Evolutionary conservation across 768 basidiomycete species (phyloP), one percentile per base, ranked within the genome.

Genomic region (Cubamyces sp.): DNA sequence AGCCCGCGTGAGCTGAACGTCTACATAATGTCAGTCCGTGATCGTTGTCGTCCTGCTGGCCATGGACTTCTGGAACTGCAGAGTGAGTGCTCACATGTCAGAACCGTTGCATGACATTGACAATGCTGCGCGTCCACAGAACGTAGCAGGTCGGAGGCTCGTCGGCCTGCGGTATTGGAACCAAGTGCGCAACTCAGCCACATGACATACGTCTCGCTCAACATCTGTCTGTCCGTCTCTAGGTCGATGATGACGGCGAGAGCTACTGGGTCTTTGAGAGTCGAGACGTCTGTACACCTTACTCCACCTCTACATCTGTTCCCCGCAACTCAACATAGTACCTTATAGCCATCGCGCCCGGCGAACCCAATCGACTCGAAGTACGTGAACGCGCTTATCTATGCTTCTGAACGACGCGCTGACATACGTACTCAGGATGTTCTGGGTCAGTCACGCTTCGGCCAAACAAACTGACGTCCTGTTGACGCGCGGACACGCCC

Each of bases 131-230:
- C 37, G 43, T 59, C 8, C 52, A 50, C 68, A 95, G 90, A 99
- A 99, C 70, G 94, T 99, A 15, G 85, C 95, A 0, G 97, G 97
- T 2, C 80, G 97, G 66, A 94, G 90, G 23, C 80, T 99, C 16
- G 97, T 98, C 12, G 97, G 97, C 21, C 78, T 99, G 63, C 82
- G 97, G 57, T 99, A 96, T 71, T 98, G 96, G 96, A 99, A 98
- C 73, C 96, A 98, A 76, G 89, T 88, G 54, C 54, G 62, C 49
- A n/a, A 16, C 14, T 26, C 57, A 9, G 14, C 34, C 41, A 39
- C 39, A 23, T 14, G 26, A 16, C 78, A 61, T 57, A 54, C 30
- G 41, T 30, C 54, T 39, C 14, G 49, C 46, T 1, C 16, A 28
- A 52, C 48, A 37, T 58, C 62, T 19, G 40, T 41, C 47, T 40